These are phyloP conservation scores for Mycena filopes DNA, from an alignment of 768 basidiomycete species.

Conservation along the genomic window DNA sequence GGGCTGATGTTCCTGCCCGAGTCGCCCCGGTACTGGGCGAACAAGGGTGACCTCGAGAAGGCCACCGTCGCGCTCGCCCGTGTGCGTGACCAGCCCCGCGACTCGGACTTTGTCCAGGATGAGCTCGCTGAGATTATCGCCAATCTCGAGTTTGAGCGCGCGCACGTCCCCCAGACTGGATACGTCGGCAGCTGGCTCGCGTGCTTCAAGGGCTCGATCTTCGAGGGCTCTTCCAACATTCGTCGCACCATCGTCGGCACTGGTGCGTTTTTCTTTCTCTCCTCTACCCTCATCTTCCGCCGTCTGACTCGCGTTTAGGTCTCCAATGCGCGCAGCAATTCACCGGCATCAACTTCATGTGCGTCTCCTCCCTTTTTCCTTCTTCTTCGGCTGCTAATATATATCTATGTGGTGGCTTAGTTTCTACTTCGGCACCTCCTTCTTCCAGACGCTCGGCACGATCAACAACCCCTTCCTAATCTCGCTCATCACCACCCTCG, in stretches of 20 bases:
- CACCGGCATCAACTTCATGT: conserved; percentile 6
- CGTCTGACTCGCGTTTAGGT: neutral
- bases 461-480: conserved; percentile 6
- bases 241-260: conserved; percentile 7
- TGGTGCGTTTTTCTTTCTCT: neutral
- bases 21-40: neutral
- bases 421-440: conserved; percentile 8
- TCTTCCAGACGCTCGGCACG: conserved; percentile 14
- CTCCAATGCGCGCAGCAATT: conserved; percentile 4
- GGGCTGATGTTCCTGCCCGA: conserved; percentile 1
- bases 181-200: conserved; percentile 1
- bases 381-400: too few relatives aligned
- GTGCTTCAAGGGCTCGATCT: conserved; percentile 6
- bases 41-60: conserved; percentile 1
- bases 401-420: too few relatives aligned
- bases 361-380: too few relatives aligned
- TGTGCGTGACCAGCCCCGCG: conserved; percentile 1
- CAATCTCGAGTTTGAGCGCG: neutral
- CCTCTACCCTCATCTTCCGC: too few relatives aligned
- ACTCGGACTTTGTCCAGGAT: conserved; percentile 5
- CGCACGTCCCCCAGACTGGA: neutral
- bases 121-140: conserved; percentile 10
- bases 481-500: conserved; percentile 4
- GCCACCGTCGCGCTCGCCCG: neutral
- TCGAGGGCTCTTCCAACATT: conserved; percentile 3